Conservation (phyloP, 352 stramenopile species). For the Pythium oligandrum region DNA sequence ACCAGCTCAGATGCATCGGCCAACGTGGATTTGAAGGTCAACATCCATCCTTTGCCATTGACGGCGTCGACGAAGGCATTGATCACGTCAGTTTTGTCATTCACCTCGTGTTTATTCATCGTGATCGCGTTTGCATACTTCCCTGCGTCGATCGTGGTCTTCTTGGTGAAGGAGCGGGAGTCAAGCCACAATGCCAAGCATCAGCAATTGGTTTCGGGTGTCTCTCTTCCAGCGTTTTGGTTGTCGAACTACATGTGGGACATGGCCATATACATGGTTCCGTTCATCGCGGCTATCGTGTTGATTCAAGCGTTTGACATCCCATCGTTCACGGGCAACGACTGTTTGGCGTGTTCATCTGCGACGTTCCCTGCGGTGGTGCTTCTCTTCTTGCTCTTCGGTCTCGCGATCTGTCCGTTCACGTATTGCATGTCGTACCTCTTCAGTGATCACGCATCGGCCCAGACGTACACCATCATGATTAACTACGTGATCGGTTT, state of each 20-base stretch:
- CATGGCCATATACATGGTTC: constrained; percentile 84
- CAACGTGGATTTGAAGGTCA: constrained; percentile 36
- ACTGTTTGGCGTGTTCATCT: constrained; percentile 18
- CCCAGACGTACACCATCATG: constrained; percentile 56
- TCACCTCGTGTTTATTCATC: constrained; percentile 82
- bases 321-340: constrained; percentile 23
- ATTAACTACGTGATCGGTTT: constrained; percentile 55
- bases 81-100: constrained; percentile 45
- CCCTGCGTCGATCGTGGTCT: constrained; percentile 87
- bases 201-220: constrained; percentile 92
- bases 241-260: constrained; percentile 93
- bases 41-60: constrained; percentile 43
- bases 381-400: constrained; percentile 44
- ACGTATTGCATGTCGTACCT: constrained; percentile 55
- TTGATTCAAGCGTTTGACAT: constrained; percentile 32
- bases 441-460: constrained; percentile 43
- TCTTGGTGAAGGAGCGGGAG: constrained; percentile 93
- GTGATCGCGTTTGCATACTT: constrained; percentile 90
- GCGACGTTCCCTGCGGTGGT: constrained; percentile 35
- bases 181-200: constrained; percentile 93
- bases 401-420: constrained; percentile 44
- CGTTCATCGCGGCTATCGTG: constrained; percentile 32
- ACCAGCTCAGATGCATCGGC: constrained; percentile 17
- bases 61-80: constrained; percentile 34
- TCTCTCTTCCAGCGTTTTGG: constrained; percentile 93